Base-by-base conservation (phyloP, 495 filamentous ascomycete genomes). In the Annulohypoxylon maeteangense region DNA sequence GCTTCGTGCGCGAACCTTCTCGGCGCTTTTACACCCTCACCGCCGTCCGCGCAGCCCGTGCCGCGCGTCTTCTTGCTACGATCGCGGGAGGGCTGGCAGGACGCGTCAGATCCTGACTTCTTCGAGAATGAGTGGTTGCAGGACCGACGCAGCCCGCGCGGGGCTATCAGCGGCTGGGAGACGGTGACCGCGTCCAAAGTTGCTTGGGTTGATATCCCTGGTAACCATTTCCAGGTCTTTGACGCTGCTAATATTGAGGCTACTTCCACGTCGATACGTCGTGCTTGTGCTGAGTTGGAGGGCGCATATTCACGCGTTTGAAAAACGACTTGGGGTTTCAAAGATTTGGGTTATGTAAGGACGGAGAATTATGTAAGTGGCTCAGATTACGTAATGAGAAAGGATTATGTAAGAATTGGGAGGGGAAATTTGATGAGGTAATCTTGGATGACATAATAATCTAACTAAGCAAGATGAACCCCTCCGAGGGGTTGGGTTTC, bases 111-210 rank as follows among this genome's bases (percentile, higher is more conserved):
- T 10, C 50, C 50, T n/a, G 50, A 54, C 1, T 22, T 54, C n/a
- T 54, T 54, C n/a, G 50, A 54, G 29, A 54, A 54, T 16, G 50
- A 54, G n/a, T 54, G 50, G 50, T 16, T 54, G 16, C 50, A 54
- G 16, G n/a, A 34, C n/a, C 50, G 50, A 0, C 50, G 27, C 50
- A 54, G 27, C n/a, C 50, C 50, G 12, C 27, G 25, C 27, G 25
- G 27, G 14, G 50, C 50, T 11, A 34, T 54, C 14, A 18, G 50
- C 7, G 50, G 29, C 16, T 54, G 50, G 50, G 50, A 54, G 29
- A 29, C 27, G 4, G 50, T 54, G 4, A 54, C 50, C 6, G 50
- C 27, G 20, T 32, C 50, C 1, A 54, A 54, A 11, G 10, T 34
- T 8, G 50, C n/a, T 8, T 54, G 50, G 50, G 50, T 54, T 7